Conservation (phyloP, 2,329 filamentous ascomycete genomes). For the Hirsutella rhossiliensis region DNA sequence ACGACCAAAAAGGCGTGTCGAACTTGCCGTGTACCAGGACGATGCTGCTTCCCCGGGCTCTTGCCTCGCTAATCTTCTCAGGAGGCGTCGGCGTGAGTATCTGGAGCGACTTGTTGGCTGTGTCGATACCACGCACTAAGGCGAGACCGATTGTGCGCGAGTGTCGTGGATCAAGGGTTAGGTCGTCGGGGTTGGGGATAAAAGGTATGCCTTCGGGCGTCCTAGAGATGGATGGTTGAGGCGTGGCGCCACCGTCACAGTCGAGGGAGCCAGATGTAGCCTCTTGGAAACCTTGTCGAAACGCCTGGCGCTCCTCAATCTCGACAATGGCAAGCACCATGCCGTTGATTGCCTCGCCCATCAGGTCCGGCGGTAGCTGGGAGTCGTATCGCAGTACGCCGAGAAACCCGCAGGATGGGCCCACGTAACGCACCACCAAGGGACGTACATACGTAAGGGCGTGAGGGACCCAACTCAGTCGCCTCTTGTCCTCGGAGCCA, state of each 20-base stretch:
- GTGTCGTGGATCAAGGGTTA: conserved; percentile 45
- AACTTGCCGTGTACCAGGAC: conserved; percentile 58
- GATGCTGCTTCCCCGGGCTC: conserved; percentile 32
- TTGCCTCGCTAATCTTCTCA: conserved; percentile 25
- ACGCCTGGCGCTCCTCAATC: conserved; percentile 41
- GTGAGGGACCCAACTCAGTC: conserved; percentile 34
- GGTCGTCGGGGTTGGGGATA: conserved; percentile 41
- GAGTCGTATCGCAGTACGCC: conserved; percentile 59
- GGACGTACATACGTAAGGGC: conserved; percentile 47
- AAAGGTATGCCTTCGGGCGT: conserved; percentile 47
- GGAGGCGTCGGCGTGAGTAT: conserved; percentile 48
- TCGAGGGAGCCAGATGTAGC: background rate
- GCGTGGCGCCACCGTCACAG: conserved; percentile 1
- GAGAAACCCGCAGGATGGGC: conserved; percentile 38
- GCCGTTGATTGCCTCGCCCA: conserved; percentile 57
- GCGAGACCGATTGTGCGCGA: conserved; percentile 52
- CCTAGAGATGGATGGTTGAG: conserved; percentile 4
- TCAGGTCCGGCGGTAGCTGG: conserved; percentile 42
- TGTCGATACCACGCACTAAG: conserved; percentile 59
- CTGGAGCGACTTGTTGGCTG: conserved; percentile 39
- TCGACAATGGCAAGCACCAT: conserved; percentile 56
- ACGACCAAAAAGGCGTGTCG: conserved; percentile 58
- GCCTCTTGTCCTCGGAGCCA: background rate
- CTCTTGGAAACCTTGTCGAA: conserved; percentile 20
- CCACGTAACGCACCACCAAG: conserved; percentile 49